Evolutionary conservation across 2,329 filamentous ascomycete species (phyloP).

Genomic region (Xylariaceae sp.): DNA sequence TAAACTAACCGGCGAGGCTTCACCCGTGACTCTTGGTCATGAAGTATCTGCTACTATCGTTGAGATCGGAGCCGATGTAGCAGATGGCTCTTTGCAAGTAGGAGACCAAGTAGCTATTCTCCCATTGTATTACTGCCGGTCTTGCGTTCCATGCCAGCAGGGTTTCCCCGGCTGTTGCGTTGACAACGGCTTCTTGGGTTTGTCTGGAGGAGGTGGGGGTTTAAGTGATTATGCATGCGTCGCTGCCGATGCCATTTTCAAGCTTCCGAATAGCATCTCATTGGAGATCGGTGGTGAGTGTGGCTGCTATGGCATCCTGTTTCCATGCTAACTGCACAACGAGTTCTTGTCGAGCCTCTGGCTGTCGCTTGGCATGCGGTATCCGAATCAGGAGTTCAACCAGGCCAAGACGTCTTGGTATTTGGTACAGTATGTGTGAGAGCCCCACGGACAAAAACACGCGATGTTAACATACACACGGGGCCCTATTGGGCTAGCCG

Average conservation of each 20-base stretch:
- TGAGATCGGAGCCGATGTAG: conserved; percentile 50
- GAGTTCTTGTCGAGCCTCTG: conserved; percentile 58
- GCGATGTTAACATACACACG: no score
- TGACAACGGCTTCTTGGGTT: conserved; percentile 34
- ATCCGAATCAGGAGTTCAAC: conserved; percentile 40
- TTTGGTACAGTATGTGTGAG: no score
- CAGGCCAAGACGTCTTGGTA: conserved; percentile 46
- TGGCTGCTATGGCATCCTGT: not conserved
- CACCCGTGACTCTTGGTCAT: conserved; percentile 60
- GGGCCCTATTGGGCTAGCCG: conserved; percentile 58
- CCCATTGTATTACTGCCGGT: conserved; percentile 54
- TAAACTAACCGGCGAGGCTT: conserved; percentile 50
- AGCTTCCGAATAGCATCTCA: conserved; percentile 46
- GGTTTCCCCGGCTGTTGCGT: conserved; percentile 56
- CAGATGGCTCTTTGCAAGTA: conserved; percentile 34
- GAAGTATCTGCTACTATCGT: conserved; percentile 59
- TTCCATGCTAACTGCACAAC: conserved; percentile 7
- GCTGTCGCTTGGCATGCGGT: conserved; percentile 63
- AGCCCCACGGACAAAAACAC: no score
- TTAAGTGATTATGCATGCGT: conserved; percentile 52
- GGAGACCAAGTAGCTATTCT: conserved; percentile 57
- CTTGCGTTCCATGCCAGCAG: conserved; percentile 50
- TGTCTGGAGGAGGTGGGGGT: conserved; percentile 46
- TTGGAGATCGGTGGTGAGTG: conserved; percentile 41
- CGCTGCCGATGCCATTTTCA: conserved; percentile 42